Evolutionary conservation across 2,329 filamentous ascomycete species (phyloP), one percentile per base, ranked within the genome.

Genomic region (Alternaria ventricosa): DNA sequence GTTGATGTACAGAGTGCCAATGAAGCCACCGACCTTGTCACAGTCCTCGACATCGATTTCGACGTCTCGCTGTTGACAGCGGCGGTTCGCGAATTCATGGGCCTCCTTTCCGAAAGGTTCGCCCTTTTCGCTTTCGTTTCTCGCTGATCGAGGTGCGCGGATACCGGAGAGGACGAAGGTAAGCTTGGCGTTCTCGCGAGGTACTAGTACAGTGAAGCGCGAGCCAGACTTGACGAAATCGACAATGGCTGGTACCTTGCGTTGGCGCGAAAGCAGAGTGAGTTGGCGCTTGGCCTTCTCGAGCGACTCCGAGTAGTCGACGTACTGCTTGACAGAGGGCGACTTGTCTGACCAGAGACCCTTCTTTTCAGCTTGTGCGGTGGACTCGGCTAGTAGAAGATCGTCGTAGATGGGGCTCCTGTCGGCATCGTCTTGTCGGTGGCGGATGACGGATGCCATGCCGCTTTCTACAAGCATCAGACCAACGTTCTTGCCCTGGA

Each of bases 171-270:
- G 88, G 5, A 99, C 94, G 78, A 99, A 90, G 2, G 95, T 99
- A 64, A 99, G 86, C 84, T 97, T 98, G 76, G 95, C 90, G 74
- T 93, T 94, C 78, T 99, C 96, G 36, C 94, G 91, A 50, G 96
- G 95, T 53, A 99, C 89, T 10, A 99, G 85, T 36, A 99, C 86
- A 25, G 93, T 97, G 81, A 98, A 99, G 70, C 96, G 89, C 44
- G 94, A 97, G 28, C 92, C 96, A n/a, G 94, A 92, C 83, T 98
- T 97, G 84, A 97, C 96, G 80, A 96, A 99, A 80, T 99, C 96
- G 45, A 99, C 94, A 71, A 99, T 87, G 11, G 92, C 96, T 8
- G 96, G 94, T 4, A 98, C 90, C 81, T 92, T 95, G 85, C 93
- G 95, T 80, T 97, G 94, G 57, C 95, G 89, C 65, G 96, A 92